phyloP scores from a whole-genome alignment of 2,329 filamentous ascomycete species.

The Camptophora hylomeconis region DNA sequence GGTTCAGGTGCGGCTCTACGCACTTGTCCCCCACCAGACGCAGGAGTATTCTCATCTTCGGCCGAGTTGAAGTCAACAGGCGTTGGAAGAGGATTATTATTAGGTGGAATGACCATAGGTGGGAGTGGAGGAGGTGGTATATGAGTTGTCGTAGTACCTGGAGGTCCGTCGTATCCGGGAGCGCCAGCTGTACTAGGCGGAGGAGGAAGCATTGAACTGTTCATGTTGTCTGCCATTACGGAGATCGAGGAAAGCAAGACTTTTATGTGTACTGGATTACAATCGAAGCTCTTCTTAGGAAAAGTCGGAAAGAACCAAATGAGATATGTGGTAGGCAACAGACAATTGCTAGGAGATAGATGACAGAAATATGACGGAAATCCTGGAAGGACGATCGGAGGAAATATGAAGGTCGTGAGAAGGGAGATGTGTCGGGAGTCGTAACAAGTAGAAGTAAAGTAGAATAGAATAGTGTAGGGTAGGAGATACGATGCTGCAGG shows the following conservation, averaged over 20 bases:
- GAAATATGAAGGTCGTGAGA: too few relatives aligned
- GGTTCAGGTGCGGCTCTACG: slow-evolving; percentile 91
- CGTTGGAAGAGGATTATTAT: slow-evolving; percentile 88
- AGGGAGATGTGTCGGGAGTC: too few relatives aligned
- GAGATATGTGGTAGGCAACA: too few relatives aligned
- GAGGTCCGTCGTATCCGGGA: slow-evolving; percentile 61
- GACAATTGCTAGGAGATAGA: too few relatives aligned
- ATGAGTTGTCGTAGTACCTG: slow-evolving; percentile 45
- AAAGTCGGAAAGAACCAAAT: too few relatives aligned
- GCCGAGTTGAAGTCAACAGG: slow-evolving; percentile 76
- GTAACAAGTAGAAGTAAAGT: too few relatives aligned
- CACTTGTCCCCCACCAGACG: slow-evolving; percentile 70
- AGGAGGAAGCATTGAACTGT: slow-evolving; percentile 48
- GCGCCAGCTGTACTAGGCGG: slow-evolving; percentile 59
- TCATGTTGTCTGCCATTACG: slow-evolving; percentile 64
- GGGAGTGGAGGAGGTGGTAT: slow-evolving; percentile 63
- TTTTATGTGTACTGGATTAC: too few relatives aligned
- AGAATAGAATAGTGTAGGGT: slow-evolving; percentile 1
- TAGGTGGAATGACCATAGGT: slow-evolving; percentile 75
- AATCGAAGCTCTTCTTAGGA: too few relatives aligned
- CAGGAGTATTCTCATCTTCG: slow-evolving; percentile 68
- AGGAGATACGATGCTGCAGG: neutral
- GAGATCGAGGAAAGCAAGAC: slow-evolving; percentile 1
- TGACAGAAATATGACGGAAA: too few relatives aligned
- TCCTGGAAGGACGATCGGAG: too few relatives aligned